Conservation (phyloP, 768 basidiomycete species). For the Boletus coccyginus region DNA sequence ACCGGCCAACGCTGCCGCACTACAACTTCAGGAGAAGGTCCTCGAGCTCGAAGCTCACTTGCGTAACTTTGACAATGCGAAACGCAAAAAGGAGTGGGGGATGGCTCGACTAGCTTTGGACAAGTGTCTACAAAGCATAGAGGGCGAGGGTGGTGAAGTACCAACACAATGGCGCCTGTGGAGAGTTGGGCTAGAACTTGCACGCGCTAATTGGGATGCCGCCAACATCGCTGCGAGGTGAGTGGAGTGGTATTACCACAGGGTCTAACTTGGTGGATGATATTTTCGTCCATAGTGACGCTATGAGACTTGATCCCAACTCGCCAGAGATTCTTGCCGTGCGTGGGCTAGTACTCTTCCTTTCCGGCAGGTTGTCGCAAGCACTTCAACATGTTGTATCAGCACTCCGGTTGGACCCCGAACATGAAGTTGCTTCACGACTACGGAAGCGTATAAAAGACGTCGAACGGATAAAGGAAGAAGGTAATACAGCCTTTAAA, state of each 20-base stretch:
- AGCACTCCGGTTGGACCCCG: conserved; percentile 77
- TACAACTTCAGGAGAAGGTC: conserved; percentile 61
- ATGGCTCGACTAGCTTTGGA: conserved; percentile 79
- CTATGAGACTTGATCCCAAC: conserved; percentile 64
- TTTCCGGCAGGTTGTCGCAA: conserved; percentile 65
- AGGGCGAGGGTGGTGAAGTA: conserved; percentile 70
- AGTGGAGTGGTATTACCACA: conserved; percentile 25
- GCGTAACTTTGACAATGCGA: conserved; percentile 57
- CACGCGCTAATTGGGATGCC: conserved; percentile 67
- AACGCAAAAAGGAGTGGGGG: conserved; percentile 65
- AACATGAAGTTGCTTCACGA: conserved; percentile 63
- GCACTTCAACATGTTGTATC: conserved; percentile 68
- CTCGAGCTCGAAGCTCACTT: conserved; percentile 63
- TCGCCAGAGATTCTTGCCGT: conserved; percentile 77
- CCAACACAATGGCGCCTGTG: conserved; percentile 80
- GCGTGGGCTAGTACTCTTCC: conserved; percentile 79
- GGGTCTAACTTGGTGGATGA: conserved; percentile 2
- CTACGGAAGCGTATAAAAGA: conserved; percentile 79
- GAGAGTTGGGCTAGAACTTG: conserved; percentile 76
- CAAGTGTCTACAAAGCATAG: conserved; percentile 68
- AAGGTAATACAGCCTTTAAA: conserved; percentile 80
- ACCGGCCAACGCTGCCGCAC: conserved; percentile 55
- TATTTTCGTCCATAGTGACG: conserved; percentile 49
- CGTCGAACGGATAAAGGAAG: conserved; percentile 80
- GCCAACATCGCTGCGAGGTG: conserved; percentile 75